Base-by-base conservation (phyloP, 441 rosid species). In the Pelargonium australe region DNA sequence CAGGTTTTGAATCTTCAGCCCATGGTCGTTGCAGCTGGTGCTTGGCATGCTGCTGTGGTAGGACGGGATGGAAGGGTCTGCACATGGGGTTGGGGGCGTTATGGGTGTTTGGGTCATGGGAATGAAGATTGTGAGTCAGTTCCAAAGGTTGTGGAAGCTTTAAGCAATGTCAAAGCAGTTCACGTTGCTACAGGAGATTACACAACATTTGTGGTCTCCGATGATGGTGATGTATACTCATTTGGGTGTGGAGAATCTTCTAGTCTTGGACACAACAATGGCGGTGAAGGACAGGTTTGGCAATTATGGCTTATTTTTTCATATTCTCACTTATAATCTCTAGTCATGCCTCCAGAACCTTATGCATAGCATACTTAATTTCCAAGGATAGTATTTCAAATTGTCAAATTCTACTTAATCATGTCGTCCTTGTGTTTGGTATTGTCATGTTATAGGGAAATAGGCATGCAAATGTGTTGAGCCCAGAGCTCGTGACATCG, bases 1-100 rank as follows among this genome's bases (percentile, higher is more conserved):
- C 82, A 76, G 80, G 67, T 43, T 40, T 73, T 92, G 82, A 92
- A 89, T 77, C 78, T 95, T 58, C 93, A 95, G 69, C 99, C 99
- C 2, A 66, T 72, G 80, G 96, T 89, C 57, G 93, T 95, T 69
- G 89, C 99, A 55, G 98, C 96, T 1, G 99, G 99, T 74, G 91
- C 93, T 47, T 95, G 99, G 99, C 99, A 95, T 80, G 95, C 98
- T 3, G 99, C 98, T 9, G 98, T 86, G 23, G 96, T 95, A 6
- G 99, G 98, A 53, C 85, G 75, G 43, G 97, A 95, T 53, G 99
- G 99, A 14, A 79, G 92, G 69, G 97, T 95, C 72, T 95, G 96
- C 81, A 95, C 99, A 2, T 95, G 99, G 99, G 99, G 99, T 70
- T 95, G 99, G 99, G 99, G 99, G 2, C 92, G 93, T 63, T 86